Evolutionary conservation across 2,329 filamentous ascomycete species (phyloP), one percentile per base, ranked within the genome.

Genomic region (Elsinoe fawcettii): DNA sequence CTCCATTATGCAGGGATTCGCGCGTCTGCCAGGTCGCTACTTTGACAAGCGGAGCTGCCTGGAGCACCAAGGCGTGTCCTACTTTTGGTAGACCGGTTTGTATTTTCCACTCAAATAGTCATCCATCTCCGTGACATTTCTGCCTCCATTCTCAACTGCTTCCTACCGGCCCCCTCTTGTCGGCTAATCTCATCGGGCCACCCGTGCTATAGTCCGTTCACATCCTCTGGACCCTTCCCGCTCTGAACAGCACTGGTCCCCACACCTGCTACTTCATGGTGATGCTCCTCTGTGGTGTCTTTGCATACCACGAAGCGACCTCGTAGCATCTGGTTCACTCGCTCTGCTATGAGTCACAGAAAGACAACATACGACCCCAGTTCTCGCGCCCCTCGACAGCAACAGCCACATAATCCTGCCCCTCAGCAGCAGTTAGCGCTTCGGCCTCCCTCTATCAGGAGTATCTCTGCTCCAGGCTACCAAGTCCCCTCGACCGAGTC

Each of bases 21-120:
- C 46, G 49, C 49, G 49, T 30, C 49, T 53, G 49, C 32, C 34
- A 53, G 49, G 49, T 53, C 49, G 49, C 49, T 53, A 53, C 49
- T 53, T 23, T 37, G 16, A 53, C 49, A 22, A 53, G 49, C 49
- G 49, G 49, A 53, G 49, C 49, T 53, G 49, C 49, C 49, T 53
- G 49, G 49, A 53, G 32, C 27, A 22, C 46, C 25, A 20, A 25
- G 30, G 32, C 20, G 32, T 53, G 30, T 23, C 30, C 49, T 53
- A 53, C 49, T 53, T 53, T 14, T 53, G 25, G 32, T 37, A 11
- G 30, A 39, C 49, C 32, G 49, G 49, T 53, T 30, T 34, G 34
- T 30, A 11, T 18, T 51, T 53, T 53, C 30, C 32, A 37, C 22
- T 53, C 34, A 39, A 37, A 53, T 53, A 53, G 30, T 53, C 22